Conservation (phyloP, 306 rosid species). For the Luffa aegyptiaca region DNA sequence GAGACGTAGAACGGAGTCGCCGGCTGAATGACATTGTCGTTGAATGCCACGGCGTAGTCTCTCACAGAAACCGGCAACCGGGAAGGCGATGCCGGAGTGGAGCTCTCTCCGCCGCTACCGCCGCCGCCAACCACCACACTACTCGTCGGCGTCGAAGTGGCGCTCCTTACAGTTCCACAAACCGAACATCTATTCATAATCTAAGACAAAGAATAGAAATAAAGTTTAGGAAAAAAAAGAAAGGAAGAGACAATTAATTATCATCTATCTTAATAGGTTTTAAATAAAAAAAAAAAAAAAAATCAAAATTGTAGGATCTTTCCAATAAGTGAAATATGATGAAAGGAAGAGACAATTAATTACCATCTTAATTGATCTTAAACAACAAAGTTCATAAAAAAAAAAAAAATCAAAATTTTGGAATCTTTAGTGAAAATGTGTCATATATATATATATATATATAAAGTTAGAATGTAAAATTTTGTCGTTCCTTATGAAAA, state of each 20-base stretch:
- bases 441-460: no score
- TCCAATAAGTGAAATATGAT: no score
- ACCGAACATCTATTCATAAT: conserved; percentile 24
- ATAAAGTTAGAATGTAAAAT: not conserved
- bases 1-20: conserved; percentile 5
- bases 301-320: no score
- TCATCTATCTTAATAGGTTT: no score
- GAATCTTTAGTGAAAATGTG: no score
- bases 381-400: no score
- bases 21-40: not conserved
- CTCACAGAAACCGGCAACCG: not conserved
- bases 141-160: conserved; percentile 20
- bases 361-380: no score
- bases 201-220: conserved; percentile 6
- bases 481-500: not conserved
- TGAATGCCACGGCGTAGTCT: not conserved
- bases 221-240: not conserved
- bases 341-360: no score
- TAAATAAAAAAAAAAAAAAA: no score
- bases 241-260: no score
- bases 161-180: conserved; percentile 25
- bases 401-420: no score
- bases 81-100: conserved; percentile 26
- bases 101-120: conserved; percentile 19
- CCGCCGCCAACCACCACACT: conserved; percentile 9